phyloP scores from a whole-genome alignment of 768 basidiomycete genomes.

The Mycena pura region DNA sequence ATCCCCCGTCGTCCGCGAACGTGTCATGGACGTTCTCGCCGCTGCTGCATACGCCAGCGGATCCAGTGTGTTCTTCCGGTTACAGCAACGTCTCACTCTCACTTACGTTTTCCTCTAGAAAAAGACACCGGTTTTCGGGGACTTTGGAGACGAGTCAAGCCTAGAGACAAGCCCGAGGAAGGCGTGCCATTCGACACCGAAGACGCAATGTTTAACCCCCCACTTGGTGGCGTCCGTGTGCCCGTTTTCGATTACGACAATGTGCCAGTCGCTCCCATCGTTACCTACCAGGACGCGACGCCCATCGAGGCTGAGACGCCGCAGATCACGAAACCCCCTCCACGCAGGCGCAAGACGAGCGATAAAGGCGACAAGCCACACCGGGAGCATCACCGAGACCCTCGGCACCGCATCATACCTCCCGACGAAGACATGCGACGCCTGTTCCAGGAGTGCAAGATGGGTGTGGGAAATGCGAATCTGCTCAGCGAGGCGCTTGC shows the following conservation, averaged over 20 bases:
- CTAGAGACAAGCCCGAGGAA: constrained; percentile 81
- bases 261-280: constrained; percentile 36
- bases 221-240: neutral
- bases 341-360: constrained; percentile 44
- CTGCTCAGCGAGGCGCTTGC: constrained; percentile 75
- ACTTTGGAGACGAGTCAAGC: constrained; percentile 84
- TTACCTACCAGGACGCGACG: constrained; percentile 45
- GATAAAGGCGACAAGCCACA: constrained; percentile 22
- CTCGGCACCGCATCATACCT: constrained; percentile 55
- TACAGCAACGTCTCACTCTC: neutral
- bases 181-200: constrained; percentile 81
- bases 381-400: constrained; percentile 20
- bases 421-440: constrained; percentile 85
- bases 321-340: constrained; percentile 31
- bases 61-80: constrained; percentile 41
- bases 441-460: constrained; percentile 84
- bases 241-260: constrained; percentile 17
- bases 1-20: constrained; percentile 80
- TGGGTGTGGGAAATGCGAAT: constrained; percentile 82
- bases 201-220: constrained; percentile 80
- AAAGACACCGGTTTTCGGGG: constrained; percentile 65
- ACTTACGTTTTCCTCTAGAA: constrained; percentile 21
- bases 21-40: constrained; percentile 80
- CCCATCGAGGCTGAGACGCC: constrained; percentile 34
- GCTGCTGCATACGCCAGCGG: constrained; percentile 79